Conservation (phyloP, 1,139 yeast species). For the Kodamaea anthophila region DNA sequence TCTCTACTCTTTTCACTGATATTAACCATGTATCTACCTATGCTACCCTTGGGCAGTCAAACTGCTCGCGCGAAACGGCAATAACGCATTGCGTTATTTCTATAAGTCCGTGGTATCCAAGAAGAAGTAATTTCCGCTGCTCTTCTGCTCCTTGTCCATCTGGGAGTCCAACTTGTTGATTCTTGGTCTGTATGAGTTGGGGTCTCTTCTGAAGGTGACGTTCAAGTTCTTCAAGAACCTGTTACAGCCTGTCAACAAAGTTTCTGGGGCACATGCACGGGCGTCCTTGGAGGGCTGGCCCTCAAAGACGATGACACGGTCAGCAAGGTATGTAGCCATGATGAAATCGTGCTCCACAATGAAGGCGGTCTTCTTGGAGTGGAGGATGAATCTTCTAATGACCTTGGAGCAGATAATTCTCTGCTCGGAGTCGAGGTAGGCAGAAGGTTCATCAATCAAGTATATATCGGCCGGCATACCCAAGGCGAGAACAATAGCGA, state of each 20-base stretch:
- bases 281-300: constrained; percentile 87
- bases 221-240: constrained; percentile 92
- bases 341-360: constrained; percentile 99
- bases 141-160: constrained; percentile 97
- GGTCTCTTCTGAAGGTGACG: constrained; percentile 98
- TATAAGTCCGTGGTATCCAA: constrained; percentile 60
- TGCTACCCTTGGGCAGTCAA: no score
- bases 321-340: constrained; percentile 99
- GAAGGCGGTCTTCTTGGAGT: constrained; percentile 95
- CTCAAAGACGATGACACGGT: constrained; percentile 95
- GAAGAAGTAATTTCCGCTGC: constrained; percentile 89
- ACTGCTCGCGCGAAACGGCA: no score
- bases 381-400: constrained; percentile 91
- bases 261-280: constrained; percentile 80
- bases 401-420: constrained; percentile 99
- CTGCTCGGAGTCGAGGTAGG: constrained; percentile 97
- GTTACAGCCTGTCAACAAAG: constrained; percentile 94
- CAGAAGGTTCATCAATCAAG: constrained; percentile 97
- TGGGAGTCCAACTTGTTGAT: constrained; percentile 95
- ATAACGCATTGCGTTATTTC: no score
- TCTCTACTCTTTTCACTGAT: no score
- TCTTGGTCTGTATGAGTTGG: constrained; percentile 96
- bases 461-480: constrained; percentile 96
- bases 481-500: constrained; percentile 89
- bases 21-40: no score